Evolutionary conservation across 176 grass and related monocot genomes (phyloP).

Genomic region (Triticum monococcum): DNA sequence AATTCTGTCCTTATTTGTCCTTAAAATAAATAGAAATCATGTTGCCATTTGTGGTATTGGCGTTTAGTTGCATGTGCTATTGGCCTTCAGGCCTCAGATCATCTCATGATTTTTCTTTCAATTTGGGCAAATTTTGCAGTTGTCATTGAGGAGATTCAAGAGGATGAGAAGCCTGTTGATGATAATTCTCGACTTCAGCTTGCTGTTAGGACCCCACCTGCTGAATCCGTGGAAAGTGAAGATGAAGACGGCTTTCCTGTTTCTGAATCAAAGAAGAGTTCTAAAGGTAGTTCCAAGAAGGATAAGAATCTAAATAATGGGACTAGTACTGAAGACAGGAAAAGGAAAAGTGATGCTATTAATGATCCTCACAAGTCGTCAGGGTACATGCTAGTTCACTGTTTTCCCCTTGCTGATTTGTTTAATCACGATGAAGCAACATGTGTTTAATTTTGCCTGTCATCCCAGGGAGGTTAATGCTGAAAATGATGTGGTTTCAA

Average conservation of each 20-base stretch:
- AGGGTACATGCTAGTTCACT: conserved; percentile 40
- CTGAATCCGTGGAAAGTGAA: conserved; percentile 66
- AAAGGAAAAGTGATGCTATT: conserved; percentile 62
- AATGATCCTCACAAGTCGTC: conserved; percentile 26
- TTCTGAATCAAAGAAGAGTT: conserved; percentile 49
- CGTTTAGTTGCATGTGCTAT: background rate
- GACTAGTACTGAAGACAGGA: conserved; percentile 47
- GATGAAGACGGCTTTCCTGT: conserved; percentile 97
- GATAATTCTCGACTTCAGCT: conserved; percentile 49
- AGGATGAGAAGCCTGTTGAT: conserved; percentile 63
- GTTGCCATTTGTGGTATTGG: background rate
- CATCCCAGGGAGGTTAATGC: conserved; percentile 24
- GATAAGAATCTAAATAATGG: conserved; percentile 6
- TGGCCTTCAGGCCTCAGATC: background rate
- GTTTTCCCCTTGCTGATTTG: background rate
- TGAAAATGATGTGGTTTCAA: conserved; percentile 35
- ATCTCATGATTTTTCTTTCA: conserved; percentile 11
- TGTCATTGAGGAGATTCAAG: conserved; percentile 92
- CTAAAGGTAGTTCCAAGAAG: conserved; percentile 22
- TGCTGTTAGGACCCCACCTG: conserved; percentile 35
- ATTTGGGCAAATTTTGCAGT: conserved; percentile 47
- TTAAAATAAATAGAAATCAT: background rate
- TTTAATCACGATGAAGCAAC: background rate
- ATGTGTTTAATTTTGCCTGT: background rate
- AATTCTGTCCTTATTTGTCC: background rate